These are phyloP conservation scores for Zymoseptoria tritici DNA, from an alignment of 2,329 filamentous ascomycete genomes.

Conservation along the genomic window DNA sequence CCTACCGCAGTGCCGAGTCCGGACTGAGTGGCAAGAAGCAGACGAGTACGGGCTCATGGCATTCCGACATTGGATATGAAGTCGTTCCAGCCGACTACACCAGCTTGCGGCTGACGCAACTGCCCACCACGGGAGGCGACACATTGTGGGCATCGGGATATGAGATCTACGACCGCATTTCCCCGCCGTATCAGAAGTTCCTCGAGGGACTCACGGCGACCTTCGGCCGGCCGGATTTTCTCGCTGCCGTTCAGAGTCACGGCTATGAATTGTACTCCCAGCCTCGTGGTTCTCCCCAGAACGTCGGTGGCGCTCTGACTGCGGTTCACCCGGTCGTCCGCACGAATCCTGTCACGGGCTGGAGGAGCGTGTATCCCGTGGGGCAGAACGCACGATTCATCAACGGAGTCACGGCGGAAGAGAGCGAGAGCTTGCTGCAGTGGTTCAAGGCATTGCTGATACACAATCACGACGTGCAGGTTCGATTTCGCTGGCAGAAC, in stretches of 20 bases:
- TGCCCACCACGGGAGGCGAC: conserved; percentile 49
- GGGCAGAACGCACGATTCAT: conserved; percentile 50
- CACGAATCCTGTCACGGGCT: conserved; percentile 55
- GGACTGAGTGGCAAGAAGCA: too few species aligned
- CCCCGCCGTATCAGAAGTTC: conserved; percentile 49
- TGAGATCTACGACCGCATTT: conserved; percentile 59
- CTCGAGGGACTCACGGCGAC: conserved; percentile 53
- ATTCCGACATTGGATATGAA: conserved; percentile 60
- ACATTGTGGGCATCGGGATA: conserved; percentile 64
- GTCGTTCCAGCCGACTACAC: conserved; percentile 58
- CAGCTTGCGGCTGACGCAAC: conserved; percentile 47
- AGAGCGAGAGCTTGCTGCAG: conserved; percentile 19
- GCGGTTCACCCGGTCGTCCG: conserved; percentile 45
- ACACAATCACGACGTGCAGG: conserved; percentile 46
- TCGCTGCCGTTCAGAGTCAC: conserved; percentile 16
- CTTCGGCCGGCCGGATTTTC: conserved; percentile 33
- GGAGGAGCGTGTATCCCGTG: conserved; percentile 54
- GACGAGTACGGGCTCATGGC: conserved; percentile 29
- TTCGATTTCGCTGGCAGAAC: conserved; percentile 44
- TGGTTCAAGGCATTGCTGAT: conserved; percentile 31
- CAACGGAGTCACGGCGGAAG: conserved; percentile 40
- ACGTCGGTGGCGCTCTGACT: conserved; percentile 11
- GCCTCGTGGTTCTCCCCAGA: conserved; percentile 20
- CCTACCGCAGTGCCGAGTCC: conserved; percentile 11
- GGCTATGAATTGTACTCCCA: conserved; percentile 17